Evolutionary conservation across 805 yeast genomes (phyloP).

Genomic region (Nakazawaea wickerhamii): DNA sequence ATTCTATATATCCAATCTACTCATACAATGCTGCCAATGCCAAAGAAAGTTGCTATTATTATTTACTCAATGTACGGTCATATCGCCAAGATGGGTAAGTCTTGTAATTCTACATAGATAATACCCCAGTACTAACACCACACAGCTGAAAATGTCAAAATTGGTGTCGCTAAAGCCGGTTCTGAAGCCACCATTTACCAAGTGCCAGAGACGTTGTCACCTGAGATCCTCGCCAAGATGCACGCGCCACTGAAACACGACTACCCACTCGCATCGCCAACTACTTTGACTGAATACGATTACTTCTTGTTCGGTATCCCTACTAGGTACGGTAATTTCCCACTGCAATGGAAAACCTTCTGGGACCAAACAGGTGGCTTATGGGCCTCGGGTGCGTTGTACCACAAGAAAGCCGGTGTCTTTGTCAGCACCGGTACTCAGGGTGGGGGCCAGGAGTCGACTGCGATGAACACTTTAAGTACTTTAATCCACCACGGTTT

Average conservation of each 20-base stretch:
- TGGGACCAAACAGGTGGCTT: slow-evolving; percentile 75
- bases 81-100: slow-evolving; percentile 40
- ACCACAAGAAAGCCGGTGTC: slow-evolving; percentile 70
- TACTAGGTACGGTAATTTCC: slow-evolving; percentile 70
- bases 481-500: slow-evolving; percentile 73
- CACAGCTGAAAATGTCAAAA: slow-evolving; percentile 58
- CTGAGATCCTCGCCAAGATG: slow-evolving; percentile 54
- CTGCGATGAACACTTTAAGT: slow-evolving; percentile 54
- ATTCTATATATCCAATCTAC: too few species aligned
- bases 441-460: slow-evolving; percentile 80
- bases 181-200: slow-evolving; percentile 68
- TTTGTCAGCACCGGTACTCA: slow-evolving; percentile 67
- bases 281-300: slow-evolving; percentile 57
- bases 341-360: slow-evolving; percentile 72
- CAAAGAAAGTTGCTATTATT: slow-evolving; percentile 30
- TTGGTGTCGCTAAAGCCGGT: slow-evolving; percentile 68
- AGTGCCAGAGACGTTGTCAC: slow-evolving; percentile 71
- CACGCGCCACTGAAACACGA: slow-evolving; percentile 60
- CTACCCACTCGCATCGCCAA: slow-evolving; percentile 53
- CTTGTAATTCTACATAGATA: neutral
- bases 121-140: too few species aligned
- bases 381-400: slow-evolving; percentile 66
- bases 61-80: slow-evolving; percentile 80
- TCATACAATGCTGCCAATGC: neutral
- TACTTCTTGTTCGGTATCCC: slow-evolving; percentile 77